Conservation (phyloP, 1,139 yeast genomes). For the Suhomyces taliae region DNA sequence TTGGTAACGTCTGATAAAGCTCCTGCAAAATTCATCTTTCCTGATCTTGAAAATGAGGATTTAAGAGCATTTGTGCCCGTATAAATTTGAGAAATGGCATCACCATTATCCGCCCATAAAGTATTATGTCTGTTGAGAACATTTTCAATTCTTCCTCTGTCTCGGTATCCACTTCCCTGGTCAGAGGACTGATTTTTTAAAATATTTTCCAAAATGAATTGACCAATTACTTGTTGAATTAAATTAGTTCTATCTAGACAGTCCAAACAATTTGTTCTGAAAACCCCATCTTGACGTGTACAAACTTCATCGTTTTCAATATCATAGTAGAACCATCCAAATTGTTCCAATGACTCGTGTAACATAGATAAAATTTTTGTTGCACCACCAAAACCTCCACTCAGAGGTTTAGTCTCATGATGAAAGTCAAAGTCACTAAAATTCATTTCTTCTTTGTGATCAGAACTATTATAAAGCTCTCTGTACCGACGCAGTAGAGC, state of each 20-base stretch:
- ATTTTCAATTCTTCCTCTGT: slow-evolving; percentile 37
- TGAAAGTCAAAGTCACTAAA: slow-evolving; percentile 92
- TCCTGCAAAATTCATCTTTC: slow-evolving; percentile 95
- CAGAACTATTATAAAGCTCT: slow-evolving; percentile 49
- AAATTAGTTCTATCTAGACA: slow-evolving; percentile 94
- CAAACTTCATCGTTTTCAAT: slow-evolving; percentile 35
- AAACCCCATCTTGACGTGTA: slow-evolving; percentile 83
- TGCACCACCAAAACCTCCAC: slow-evolving; percentile 86
- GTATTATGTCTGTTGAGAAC: slow-evolving; percentile 69
- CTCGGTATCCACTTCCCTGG: slow-evolving; percentile 21
- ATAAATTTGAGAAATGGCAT: slow-evolving; percentile 92
- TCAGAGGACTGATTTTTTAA: slow-evolving; percentile 46
- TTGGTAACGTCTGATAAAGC: slow-evolving; percentile 95
- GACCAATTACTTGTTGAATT: slow-evolving; percentile 79
- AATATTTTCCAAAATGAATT: slow-evolving; percentile 61
- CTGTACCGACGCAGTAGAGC: slow-evolving; percentile 70
- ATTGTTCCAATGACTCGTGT: slow-evolving; percentile 64
- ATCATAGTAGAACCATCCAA: slow-evolving; percentile 72
- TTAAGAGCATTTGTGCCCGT: slow-evolving; percentile 97
- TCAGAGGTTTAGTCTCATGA: slow-evolving; percentile 70
- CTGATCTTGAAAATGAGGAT: slow-evolving; percentile 89
- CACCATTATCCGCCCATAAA: slow-evolving; percentile 98
- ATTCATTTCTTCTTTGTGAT: slow-evolving; percentile 48
- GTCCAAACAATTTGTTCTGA: slow-evolving; percentile 91
- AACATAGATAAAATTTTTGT: slow-evolving; percentile 64